These are phyloP conservation scores for Chlorella sp. DNA, from an alignment of 139 green algal species.

Conservation along the genomic window DNA sequence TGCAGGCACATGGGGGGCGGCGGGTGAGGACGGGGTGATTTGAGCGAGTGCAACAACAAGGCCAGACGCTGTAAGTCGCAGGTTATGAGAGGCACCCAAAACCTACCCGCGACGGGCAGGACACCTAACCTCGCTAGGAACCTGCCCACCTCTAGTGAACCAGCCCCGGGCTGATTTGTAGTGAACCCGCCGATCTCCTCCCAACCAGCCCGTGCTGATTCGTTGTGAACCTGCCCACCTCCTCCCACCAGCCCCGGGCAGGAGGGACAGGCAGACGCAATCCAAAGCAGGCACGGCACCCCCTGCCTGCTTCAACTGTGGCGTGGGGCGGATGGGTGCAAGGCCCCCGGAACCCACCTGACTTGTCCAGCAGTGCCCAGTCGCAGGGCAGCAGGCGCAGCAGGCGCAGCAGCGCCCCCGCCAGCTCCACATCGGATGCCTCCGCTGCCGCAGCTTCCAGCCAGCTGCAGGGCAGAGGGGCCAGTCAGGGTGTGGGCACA, in stretches of 20 bases:
- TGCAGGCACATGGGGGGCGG: neutral
- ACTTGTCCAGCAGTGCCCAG: neutral
- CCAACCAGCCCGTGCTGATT: neutral
- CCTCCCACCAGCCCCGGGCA: no score
- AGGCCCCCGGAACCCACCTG: neutral
- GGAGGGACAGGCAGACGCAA: no score
- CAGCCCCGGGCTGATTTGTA: no score
- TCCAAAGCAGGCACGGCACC: neutral
- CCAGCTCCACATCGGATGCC: neutral
- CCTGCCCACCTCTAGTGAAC: neutral
- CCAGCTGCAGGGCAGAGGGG: conserved; percentile 23
- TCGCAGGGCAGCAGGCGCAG: conserved; percentile 12
- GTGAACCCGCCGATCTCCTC: neutral
- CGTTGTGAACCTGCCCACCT: neutral
- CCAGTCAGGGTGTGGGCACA: neutral
- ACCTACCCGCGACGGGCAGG: neutral
- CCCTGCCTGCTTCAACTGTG: neutral
- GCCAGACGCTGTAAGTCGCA: neutral
- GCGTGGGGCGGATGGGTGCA: neutral
- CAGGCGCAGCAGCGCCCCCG: conserved; percentile 32
- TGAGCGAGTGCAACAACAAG: neutral
- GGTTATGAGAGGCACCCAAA: neutral
- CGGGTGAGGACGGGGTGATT: neutral
- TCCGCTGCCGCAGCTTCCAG: conserved; percentile 25
- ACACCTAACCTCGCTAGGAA: neutral